Base-by-base conservation (phyloP, 768 basidiomycete species). In the Psilocybe cyanescens region DNA sequence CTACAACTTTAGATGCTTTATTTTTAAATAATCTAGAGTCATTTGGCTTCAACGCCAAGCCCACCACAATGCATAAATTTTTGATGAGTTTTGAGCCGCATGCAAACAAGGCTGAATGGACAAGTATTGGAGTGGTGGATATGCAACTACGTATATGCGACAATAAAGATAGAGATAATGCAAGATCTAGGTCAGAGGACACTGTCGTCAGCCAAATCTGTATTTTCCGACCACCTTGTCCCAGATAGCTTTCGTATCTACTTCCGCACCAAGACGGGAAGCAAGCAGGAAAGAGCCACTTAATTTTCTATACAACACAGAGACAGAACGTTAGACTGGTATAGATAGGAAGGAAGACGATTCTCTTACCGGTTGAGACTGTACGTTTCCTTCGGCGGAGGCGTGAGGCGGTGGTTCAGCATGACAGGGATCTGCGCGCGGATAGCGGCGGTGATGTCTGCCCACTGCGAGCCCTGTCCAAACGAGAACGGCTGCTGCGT, bases 331-430 rank as follows among this genome's bases (percentile, higher is more conserved):
- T 16, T 9, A n/a, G 37, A 30, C 24, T 16, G n/a, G 14, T 6
- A 3, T 47, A 14, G n/a, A 29, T 19, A 33, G 29, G 28, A 41
- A 24, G 14, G 31, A 9, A 33, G 11, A 14, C 1, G 8, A 33
- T 28, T 12, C 11, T 66, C 84, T 58, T 62, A 89, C 90, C 95
- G 78, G 72, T 99, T 99, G 57, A 98, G 76, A 73, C 92, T 94
- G 73, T 98, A 98, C 1, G 97, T 98, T 77, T 99, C 96, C 59
- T 86, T 79, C 0, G 97, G 97, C 2, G 97, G 97, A 0, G 97
- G 97, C 0, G 94, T 95, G 30, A 97, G 80, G 51, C 96, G 81
- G 69, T 97, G 82, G 67, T 83, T 80, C 59, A 99, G 81, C 95
- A 99, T 99, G 56, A 91, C 78, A 0, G 97, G 96, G 49, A 99